Percentiles rank a stretch among this genome's conserved stretches.
Conservation (phyloP, 116 monocot genomes). For the Iris pallida region DNA sequence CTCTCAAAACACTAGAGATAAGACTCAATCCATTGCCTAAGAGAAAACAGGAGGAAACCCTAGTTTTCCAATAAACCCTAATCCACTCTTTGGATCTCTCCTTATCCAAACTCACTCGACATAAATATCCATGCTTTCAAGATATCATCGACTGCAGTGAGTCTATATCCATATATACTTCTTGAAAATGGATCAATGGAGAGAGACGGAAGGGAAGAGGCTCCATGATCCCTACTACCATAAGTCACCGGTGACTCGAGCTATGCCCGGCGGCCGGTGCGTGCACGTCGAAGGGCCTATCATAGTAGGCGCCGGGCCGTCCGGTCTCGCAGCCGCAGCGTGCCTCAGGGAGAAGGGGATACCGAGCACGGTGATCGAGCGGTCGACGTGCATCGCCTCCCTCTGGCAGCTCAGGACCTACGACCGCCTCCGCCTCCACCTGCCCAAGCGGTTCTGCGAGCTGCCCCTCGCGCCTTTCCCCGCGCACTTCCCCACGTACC, state of each 20-base stretch:
- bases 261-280: too few species aligned
- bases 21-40: too few species aligned
- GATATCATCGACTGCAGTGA: too few species aligned
- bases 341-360: slow-evolving; percentile 12
- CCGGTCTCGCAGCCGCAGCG: slow-evolving; percentile 24
- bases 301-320: slow-evolving; percentile 32
- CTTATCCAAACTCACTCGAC: too few species aligned
- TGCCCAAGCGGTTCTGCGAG: slow-evolving; percentile 26
- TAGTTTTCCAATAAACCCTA: too few species aligned
- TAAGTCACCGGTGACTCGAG: not conserved
- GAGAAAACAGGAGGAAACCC: too few species aligned
- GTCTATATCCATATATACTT: too few species aligned
- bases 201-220: slow-evolving; percentile 20
- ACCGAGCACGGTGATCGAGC: slow-evolving; percentile 16
- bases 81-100: too few species aligned
- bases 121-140: too few species aligned
- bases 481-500: slow-evolving; percentile 7
- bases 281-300: slow-evolving; percentile 6
- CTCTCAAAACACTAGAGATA: too few species aligned
- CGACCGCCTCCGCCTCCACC: slow-evolving; percentile 31
- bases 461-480: slow-evolving; percentile 27
- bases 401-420: slow-evolving; percentile 31
- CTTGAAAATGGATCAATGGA: slow-evolving; percentile 6
- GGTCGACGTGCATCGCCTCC: slow-evolving; percentile 26
- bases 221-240: slow-evolving; percentile 14